Evolutionary conservation across 2,329 filamentous ascomycete genomes (phyloP).

Genomic region (Fusarium metavorans): DNA sequence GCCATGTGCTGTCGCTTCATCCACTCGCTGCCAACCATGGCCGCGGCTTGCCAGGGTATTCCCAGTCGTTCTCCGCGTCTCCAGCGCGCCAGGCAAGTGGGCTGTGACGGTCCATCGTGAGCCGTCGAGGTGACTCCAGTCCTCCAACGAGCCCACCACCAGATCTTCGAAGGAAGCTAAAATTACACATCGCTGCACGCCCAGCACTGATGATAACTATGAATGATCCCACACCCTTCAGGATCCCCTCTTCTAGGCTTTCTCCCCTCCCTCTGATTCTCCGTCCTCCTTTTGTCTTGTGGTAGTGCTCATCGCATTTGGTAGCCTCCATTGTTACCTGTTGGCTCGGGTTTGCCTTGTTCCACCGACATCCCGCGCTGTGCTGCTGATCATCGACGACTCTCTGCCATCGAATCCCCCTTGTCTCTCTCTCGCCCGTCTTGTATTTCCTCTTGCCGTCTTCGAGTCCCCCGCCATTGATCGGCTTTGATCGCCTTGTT

Average conservation of each 20-base stretch:
- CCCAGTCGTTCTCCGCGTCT: slow-evolving; percentile 40
- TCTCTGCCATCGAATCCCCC: slow-evolving; percentile 21
- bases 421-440: slow-evolving; percentile 10
- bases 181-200: slow-evolving; percentile 29
- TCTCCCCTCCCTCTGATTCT: slow-evolving; percentile 13
- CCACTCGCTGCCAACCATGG: slow-evolving; percentile 39
- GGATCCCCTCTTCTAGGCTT: slow-evolving; percentile 14
- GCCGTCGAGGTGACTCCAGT: slow-evolving; percentile 22
- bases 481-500: slow-evolving; percentile 33
- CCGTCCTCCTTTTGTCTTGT: slow-evolving; percentile 7
- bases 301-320: slow-evolving; percentile 13
- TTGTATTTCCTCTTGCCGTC: slow-evolving; percentile 22
- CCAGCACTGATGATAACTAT: slow-evolving; percentile 23
- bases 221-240: slow-evolving; percentile 33
- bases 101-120: slow-evolving; percentile 15
- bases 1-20: slow-evolving; percentile 37
- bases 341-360: slow-evolving; percentile 28
- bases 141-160: slow-evolving; percentile 23
- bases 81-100: slow-evolving; percentile 24
- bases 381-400: slow-evolving; percentile 36
- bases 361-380: slow-evolving; percentile 24
- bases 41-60: slow-evolving; percentile 29
- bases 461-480: slow-evolving; percentile 27
- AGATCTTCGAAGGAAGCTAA: slow-evolving; percentile 39
- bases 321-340: slow-evolving; percentile 3